These are phyloP conservation scores for Aspergillus candidus DNA, from an alignment of 2,329 filamentous ascomycete genomes.

Conservation along the genomic window DNA sequence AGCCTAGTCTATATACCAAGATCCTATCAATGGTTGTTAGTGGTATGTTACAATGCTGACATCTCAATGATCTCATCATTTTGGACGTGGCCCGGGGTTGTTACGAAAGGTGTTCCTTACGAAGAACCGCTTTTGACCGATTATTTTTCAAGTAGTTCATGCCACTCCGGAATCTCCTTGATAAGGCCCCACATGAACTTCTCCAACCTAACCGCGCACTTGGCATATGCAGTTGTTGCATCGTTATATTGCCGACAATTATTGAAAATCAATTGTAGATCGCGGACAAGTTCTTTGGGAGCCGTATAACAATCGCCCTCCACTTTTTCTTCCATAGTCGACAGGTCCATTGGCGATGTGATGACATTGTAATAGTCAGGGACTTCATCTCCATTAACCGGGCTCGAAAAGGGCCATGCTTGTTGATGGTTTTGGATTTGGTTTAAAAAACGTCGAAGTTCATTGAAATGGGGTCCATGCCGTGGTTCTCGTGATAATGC, in stretches of 20 bases:
- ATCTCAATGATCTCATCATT: too few relatives aligned
- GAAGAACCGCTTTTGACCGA: too few relatives aligned
- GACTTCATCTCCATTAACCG: slow-evolving; percentile 92
- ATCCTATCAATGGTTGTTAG: too few relatives aligned
- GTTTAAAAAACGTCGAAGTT: slow-evolving; percentile 85
- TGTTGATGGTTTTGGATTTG: slow-evolving; percentile 90
- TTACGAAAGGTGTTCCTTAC: too few relatives aligned
- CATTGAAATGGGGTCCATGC: slow-evolving; percentile 93
- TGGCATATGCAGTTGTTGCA: slow-evolving; percentile 89
- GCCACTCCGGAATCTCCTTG: slow-evolving; percentile 89
- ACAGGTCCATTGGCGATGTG: slow-evolving; percentile 93
- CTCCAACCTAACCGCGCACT: slow-evolving; percentile 86
- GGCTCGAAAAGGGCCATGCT: slow-evolving; percentile 88
- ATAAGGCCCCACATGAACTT: slow-evolving; percentile 95
- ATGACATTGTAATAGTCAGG: slow-evolving; percentile 98
- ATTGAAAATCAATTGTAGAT: slow-evolving; percentile 83
- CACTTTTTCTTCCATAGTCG: slow-evolving; percentile 91
- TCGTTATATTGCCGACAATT: slow-evolving; percentile 97
- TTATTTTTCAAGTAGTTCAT: too few relatives aligned
- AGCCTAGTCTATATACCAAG: too few relatives aligned
- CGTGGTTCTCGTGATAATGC: slow-evolving; percentile 89
- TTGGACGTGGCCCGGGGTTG: too few relatives aligned
- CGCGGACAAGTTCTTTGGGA: slow-evolving; percentile 85
- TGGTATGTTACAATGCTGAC: too few relatives aligned
- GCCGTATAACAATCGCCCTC: slow-evolving; percentile 87